Base-by-base conservation (phyloP, 1,284 basidiomycete genomes). In the Phylloporus sp. region DNA sequence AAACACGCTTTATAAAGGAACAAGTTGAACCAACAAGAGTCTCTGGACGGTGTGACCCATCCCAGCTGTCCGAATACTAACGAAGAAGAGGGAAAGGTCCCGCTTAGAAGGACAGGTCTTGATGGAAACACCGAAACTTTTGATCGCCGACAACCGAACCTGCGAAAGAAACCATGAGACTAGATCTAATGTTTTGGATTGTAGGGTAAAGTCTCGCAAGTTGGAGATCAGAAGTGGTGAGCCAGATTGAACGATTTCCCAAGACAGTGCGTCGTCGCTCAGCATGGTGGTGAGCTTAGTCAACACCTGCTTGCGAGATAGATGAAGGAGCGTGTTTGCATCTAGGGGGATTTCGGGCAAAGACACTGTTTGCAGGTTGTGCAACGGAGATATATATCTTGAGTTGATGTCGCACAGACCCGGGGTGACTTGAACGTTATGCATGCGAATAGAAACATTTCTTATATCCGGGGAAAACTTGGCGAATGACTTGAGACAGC, bases 31-130 rank as follows among this genome's bases (percentile, higher is more conserved):
- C 18, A 57, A 47, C 26, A n/a, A 32, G 15, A n/a, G 24, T 2
- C 91, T 94, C 75, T 96, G 93, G 67, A 98, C 98, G 61, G 56
- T 57, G 39, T 15, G 18, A 40, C 11, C 20, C 13, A 8, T 6
- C 5, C 22, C n/a, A 5, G 53, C 40, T 18, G 39, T 17, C 11
- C 5, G 6, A 11, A 55, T 6, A 42, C 53, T 7, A 20, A 3
- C 39, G 5, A 42, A 24, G 26, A 46, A 56, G n/a, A 24, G 20
- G 44, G 44, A 7, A 13, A 47, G 10, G 3, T 37, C 29, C 10
- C 3, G 24, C 10, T 10, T 20, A 8, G 31, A 46, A 56, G 44
- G 44, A 34, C n/a, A 13, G 7, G 1, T 34, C 3, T 15, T 2
- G 17, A 28, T 6, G 24, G 6, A 1, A n/a, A 26, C 31, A 18